Base-by-base conservation (phyloP, 2,329 filamentous ascomycete genomes). In the Trichoderma sp. region DNA sequence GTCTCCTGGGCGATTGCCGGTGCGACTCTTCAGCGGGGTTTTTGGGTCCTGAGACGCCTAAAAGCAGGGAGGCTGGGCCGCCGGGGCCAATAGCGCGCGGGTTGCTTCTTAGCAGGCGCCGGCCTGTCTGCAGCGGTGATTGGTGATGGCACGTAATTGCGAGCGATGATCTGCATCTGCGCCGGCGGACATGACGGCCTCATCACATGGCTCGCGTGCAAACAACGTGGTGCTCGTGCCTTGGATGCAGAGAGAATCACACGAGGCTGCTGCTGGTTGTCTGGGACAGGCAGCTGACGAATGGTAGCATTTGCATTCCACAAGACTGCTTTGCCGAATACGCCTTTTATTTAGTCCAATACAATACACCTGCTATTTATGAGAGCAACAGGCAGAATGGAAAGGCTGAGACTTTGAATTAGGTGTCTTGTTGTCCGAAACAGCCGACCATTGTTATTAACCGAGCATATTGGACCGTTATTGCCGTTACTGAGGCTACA, bases 21-120 rank as follows among this genome's bases (percentile, higher is more conserved):
- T 58, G 52, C 53, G 53, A 66, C 63, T 66, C 53, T 47, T 31
- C 53, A 43, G 63, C 63, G 63, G 63, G 63, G 63, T 58, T 66
- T 55, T 56, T 57, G 53, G 63, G 63, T 33, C 63, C 37, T 47
- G 63, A 58, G 53, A 66, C 63, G 63, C 52, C 53, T 37, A 58
- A 58, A 65, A 66, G 53, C 63, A 66, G 63, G 63, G 52, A 55
- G 63, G 62, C 62, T 65, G 35, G 62, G 62, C 52, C 33, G 61
- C 24, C 31, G 61, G 61, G 52, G 49, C 61, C 61, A 64, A 64
- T 64, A 56, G 61, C 61, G 61, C 24, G 35, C 19, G 27, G 24
- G 35, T 7, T 29, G 37, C 58, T 47, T 47, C 59, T 16, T 3
- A 43, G 40, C 40, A 43, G 47, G n/a, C 24, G 43, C 31, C 49